These are phyloP conservation scores for Lachancea sp. DNA, from an alignment of 805 yeast species.

Conservation along the genomic window DNA sequence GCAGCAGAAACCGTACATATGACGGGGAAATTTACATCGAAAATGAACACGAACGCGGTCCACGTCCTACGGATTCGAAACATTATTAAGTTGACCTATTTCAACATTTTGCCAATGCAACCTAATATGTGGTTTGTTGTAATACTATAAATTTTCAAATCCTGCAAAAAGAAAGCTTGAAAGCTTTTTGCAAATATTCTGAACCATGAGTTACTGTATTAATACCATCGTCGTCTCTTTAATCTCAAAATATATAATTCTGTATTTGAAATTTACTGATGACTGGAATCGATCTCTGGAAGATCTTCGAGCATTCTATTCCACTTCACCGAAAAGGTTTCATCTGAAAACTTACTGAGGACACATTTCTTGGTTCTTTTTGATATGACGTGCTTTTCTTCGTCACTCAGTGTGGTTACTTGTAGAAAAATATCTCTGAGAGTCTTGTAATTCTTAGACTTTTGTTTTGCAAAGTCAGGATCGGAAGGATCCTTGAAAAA, in stretches of 20 bases:
- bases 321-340: constrained; percentile 53
- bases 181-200: too few relatives aligned
- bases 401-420: constrained; percentile 36
- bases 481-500: constrained; percentile 67
- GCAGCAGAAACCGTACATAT: constrained; percentile 2
- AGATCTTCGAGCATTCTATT: constrained; percentile 21
- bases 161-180: not conserved
- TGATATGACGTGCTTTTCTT: constrained; percentile 38
- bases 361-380: constrained; percentile 41
- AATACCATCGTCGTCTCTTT: not conserved
- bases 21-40: constrained; percentile 5
- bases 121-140: not conserved
- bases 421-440: constrained; percentile 45
- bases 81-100: not conserved
- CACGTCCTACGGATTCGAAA: not conserved
- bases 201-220: not conserved
- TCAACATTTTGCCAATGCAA: not conserved
- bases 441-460: constrained; percentile 35
- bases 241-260: not conserved
- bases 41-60: not conserved
- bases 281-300: not conserved
- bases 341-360: constrained; percentile 54
- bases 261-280: not conserved
- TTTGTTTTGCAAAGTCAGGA: constrained; percentile 49
- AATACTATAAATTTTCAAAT: not conserved